A percentile compares a stretch with the other conserved stretches of the same genome.
phyloP scores from a whole-genome alignment of 495 filamentous ascomycete species.

The Sordaria brevicollis region DNA sequence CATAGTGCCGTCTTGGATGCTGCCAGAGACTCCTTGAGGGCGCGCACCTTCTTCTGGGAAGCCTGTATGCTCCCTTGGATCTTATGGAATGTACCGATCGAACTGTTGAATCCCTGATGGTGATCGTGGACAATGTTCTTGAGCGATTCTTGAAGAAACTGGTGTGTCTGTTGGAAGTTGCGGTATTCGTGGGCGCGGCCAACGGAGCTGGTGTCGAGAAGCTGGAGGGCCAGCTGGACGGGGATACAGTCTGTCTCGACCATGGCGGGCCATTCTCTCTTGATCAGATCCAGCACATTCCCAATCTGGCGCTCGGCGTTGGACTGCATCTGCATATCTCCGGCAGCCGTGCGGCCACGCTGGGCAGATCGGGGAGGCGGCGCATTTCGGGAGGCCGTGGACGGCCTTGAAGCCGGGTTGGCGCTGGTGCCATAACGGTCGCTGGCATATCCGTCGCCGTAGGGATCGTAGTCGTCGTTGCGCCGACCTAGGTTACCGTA shows the following conservation, averaged over 20 bases:
- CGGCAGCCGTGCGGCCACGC: slow-evolving; percentile 17
- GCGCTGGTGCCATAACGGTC: slow-evolving; percentile 19
- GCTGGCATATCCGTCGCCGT: slow-evolving; percentile 33
- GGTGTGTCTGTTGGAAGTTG: slow-evolving; percentile 70
- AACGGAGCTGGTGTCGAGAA: slow-evolving; percentile 89
- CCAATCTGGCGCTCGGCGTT: slow-evolving; percentile 37
- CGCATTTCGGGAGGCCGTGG: slow-evolving; percentile 13
- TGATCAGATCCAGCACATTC: slow-evolving; percentile 52
- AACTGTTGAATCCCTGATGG: slow-evolving; percentile 98
- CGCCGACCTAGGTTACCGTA: slow-evolving; percentile 19
- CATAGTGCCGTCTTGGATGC: slow-evolving; percentile 73
- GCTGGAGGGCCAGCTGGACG: slow-evolving; percentile 81
- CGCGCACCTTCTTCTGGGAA: slow-evolving; percentile 76
- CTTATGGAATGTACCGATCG: slow-evolving; percentile 96
- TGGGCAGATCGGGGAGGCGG: slow-evolving; percentile 20
- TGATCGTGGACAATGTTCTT: slow-evolving; percentile 98
- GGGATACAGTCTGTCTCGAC: slow-evolving; percentile 77
- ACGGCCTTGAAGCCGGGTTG: slow-evolving; percentile 6
- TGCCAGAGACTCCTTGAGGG: slow-evolving; percentile 71
- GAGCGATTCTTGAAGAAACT: slow-evolving; percentile 77
- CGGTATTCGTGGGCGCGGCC: slow-evolving; percentile 80
- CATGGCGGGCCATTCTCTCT: slow-evolving; percentile 87
- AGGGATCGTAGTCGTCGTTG: slow-evolving; percentile 36
- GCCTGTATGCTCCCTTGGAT: slow-evolving; percentile 88
- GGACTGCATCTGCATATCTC: slow-evolving; percentile 11